phyloP scores from a whole-genome alignment of 2,329 filamentous ascomycete genomes.

The Penicillium sp. region DNA sequence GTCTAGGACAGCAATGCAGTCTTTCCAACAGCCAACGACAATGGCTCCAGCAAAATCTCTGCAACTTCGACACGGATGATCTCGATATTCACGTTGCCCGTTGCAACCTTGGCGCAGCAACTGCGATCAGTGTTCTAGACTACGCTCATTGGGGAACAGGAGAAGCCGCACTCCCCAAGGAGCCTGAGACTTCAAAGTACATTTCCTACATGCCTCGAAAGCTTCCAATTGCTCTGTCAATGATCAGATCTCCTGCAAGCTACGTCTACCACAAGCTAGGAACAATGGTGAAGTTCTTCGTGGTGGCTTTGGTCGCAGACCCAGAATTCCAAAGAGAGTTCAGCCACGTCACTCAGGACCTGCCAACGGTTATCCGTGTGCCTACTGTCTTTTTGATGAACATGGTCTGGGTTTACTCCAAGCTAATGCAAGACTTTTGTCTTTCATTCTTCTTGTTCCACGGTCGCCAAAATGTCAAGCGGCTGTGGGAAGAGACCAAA shows the following conservation, averaged over 20 bases:
- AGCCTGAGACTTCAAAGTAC: constrained; percentile 27
- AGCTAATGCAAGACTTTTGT: constrained; percentile 44
- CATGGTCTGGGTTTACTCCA: constrained; percentile 52
- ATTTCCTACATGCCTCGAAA: constrained; percentile 32
- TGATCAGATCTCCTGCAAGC: constrained; percentile 38
- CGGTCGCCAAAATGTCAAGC: constrained; percentile 50
- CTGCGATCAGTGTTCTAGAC: constrained; percentile 34
- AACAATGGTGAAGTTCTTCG: constrained; percentile 50
- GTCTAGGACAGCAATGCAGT: constrained; percentile 43
- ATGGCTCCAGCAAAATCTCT: constrained; percentile 47
- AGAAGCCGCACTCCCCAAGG: constrained; percentile 25
- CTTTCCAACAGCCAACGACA: constrained; percentile 44
- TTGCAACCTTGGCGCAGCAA: constrained; percentile 51
- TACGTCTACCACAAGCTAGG: constrained; percentile 48
- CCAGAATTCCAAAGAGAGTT: constrained; percentile 55
- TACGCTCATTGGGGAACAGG: constrained; percentile 32
- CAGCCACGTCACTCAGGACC: constrained; percentile 44
- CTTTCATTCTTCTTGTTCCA: constrained; percentile 53
- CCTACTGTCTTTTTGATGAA: constrained; percentile 46
- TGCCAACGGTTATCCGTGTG: constrained; percentile 37
- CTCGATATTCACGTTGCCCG: constrained; percentile 50
- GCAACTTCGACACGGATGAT: constrained; percentile 37
- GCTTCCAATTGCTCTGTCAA: constrained; percentile 21
- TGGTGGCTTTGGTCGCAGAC: constrained; percentile 54
- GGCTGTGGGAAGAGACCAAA: constrained; percentile 51